A percentile compares a stretch with the other conserved stretches of the same genome.
Conservation (phyloP, 2,329 filamentous ascomycete species). For the Colletotrichum tofieldiae region DNA sequence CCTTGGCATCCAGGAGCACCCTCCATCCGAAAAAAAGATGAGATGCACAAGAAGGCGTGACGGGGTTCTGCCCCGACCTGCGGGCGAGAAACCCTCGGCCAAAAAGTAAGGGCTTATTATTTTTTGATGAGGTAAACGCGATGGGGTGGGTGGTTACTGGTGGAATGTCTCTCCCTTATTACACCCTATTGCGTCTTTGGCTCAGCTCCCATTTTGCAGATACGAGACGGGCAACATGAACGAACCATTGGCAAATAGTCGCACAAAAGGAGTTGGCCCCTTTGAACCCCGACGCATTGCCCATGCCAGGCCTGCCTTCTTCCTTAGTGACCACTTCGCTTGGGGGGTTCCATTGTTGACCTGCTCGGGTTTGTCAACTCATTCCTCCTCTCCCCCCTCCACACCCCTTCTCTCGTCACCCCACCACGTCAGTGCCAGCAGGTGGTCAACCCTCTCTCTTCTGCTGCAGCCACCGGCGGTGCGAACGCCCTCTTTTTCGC, state of each 20-base stretch:
- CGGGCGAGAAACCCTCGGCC: slow-evolving; percentile 11
- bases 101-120: not conserved
- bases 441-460: slow-evolving; percentile 26
- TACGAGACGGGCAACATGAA: slow-evolving; percentile 14
- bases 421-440: slow-evolving; percentile 31
- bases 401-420: not conserved
- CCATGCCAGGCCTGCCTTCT: not conserved
- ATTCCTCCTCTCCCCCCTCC: not conserved
- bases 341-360: not conserved
- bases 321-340: not conserved
- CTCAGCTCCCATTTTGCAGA: slow-evolving; percentile 30
- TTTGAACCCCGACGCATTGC: not conserved
- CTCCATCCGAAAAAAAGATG: slow-evolving; percentile 30
- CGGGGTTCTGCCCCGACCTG: not conserved
- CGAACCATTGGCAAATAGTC: slow-evolving; percentile 20
- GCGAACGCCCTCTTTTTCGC: slow-evolving; percentile 9
- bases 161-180: slow-evolving; percentile 25
- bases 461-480: slow-evolving; percentile 3
- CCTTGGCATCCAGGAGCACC: slow-evolving; percentile 31
- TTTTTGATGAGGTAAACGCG: slow-evolving; percentile 13
- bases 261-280: slow-evolving; percentile 29
- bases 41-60: slow-evolving; percentile 22
- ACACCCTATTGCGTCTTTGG: slow-evolving; percentile 6
- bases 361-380: not conserved
- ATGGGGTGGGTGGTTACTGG: not conserved